A percentile compares a stretch with the other conserved stretches of the same genome.
Evolutionary conservation across 1,284 basidiomycete species (phyloP).

Genomic region (Mycena citricolor): DNA sequence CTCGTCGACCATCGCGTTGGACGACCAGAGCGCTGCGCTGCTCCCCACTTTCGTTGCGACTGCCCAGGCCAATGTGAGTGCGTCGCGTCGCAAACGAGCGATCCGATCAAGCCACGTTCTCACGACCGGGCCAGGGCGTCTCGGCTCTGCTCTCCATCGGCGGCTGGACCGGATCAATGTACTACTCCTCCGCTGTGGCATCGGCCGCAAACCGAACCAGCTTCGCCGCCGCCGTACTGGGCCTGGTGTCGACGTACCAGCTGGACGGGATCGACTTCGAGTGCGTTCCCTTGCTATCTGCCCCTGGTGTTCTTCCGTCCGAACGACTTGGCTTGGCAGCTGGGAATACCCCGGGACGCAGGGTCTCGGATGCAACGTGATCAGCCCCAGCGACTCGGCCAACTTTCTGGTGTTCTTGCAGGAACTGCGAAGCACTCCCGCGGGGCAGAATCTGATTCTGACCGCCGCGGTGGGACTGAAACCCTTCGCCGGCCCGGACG

Average conservation of each 20-base stretch:
- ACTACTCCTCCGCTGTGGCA: slow-evolving; percentile 75
- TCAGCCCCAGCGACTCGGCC: slow-evolving; percentile 63
- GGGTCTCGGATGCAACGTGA: slow-evolving; percentile 74
- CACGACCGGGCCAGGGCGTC: no score
- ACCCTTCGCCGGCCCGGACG: slow-evolving; percentile 65
- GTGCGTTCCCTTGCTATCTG: slow-evolving; percentile 39
- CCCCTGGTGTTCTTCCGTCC: slow-evolving; percentile 3
- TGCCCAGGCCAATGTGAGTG: slow-evolving; percentile 54
- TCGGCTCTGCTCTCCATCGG: slow-evolving; percentile 80
- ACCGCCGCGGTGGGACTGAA: slow-evolving; percentile 70
- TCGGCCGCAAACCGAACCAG: slow-evolving; percentile 58
- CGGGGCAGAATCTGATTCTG: slow-evolving; percentile 61
- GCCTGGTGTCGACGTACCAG: slow-evolving; percentile 61
- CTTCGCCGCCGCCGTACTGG: slow-evolving; percentile 66
- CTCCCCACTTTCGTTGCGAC: slow-evolving; percentile 52
- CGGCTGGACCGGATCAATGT: slow-evolving; percentile 81
- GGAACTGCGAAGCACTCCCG: slow-evolving; percentile 62
- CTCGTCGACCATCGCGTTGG: slow-evolving; percentile 41
- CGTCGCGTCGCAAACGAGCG: neutral
- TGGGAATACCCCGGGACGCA: slow-evolving; percentile 83
- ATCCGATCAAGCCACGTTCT: slow-evolving; percentile 9
- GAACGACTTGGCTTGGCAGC: slow-evolving; percentile 40
- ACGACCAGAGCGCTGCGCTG: slow-evolving; percentile 40
- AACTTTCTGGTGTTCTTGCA: slow-evolving; percentile 77
- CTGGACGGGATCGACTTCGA: slow-evolving; percentile 89